phyloP scores from a whole-genome alignment of 768 basidiomycete species.

The Asterophora lycoperdoides region DNA sequence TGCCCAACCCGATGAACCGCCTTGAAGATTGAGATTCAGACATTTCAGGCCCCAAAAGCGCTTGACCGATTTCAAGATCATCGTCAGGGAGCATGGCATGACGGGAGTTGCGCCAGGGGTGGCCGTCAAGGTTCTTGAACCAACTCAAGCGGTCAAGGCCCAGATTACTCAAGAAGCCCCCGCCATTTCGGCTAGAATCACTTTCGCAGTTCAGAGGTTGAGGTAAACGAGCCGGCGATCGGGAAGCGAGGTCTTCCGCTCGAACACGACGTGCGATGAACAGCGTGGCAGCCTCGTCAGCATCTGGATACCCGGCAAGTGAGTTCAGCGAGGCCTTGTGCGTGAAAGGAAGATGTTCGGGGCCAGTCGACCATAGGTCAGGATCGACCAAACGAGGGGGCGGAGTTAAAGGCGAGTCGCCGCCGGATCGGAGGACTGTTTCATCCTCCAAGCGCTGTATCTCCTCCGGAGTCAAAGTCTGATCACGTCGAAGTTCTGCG shows the following conservation, averaged over 20 bases:
- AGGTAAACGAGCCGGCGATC: slow-evolving; percentile 19
- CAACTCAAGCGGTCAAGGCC: slow-evolving; percentile 55
- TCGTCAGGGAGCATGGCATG: slow-evolving; percentile 22
- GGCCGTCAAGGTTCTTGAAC: slow-evolving; percentile 42
- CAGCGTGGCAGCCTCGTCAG: slow-evolving; percentile 43
- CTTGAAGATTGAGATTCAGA: slow-evolving; percentile 22
- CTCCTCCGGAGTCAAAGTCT: slow-evolving; percentile 34
- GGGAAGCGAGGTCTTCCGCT: slow-evolving; percentile 34
- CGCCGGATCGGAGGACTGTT: slow-evolving; percentile 27
- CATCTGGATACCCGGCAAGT: slow-evolving; percentile 33
- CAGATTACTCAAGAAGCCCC: slow-evolving; percentile 32
- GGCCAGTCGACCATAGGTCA: slow-evolving; percentile 21
- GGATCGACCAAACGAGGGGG: slow-evolving; percentile 35
- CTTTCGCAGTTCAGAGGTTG: slow-evolving; percentile 10
- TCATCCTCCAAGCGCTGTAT: slow-evolving; percentile 35
- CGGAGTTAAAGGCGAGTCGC: slow-evolving; percentile 28
- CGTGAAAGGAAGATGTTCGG: slow-evolving; percentile 13
- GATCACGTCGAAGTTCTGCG: slow-evolving; percentile 29
- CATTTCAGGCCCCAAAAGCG: slow-evolving; percentile 28
- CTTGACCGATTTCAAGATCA: slow-evolving; percentile 45
- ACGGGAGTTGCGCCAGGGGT: slow-evolving; percentile 20
- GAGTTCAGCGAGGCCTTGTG: slow-evolving; percentile 23
- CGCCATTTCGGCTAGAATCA: slow-evolving; percentile 12
- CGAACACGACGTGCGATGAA: slow-evolving; percentile 50
- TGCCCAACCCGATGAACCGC: slow-evolving; percentile 30